Base-by-base conservation (phyloP, 768 basidiomycete genomes). In the Rhodosporidiobolus sp. region DNA sequence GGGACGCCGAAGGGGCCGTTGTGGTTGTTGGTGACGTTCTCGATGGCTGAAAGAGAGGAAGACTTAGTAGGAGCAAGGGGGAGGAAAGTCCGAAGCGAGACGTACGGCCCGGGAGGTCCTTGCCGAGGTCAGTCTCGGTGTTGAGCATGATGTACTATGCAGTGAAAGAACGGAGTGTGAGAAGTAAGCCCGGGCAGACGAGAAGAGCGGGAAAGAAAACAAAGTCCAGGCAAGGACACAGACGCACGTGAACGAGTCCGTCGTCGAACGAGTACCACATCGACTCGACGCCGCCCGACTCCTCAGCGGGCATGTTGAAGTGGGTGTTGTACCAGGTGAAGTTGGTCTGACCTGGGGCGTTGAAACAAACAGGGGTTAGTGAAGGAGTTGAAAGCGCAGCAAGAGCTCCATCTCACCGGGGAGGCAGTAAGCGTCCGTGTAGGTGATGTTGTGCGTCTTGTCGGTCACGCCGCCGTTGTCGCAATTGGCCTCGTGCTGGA, bases 141-240 rank as follows among this genome's bases (percentile, higher is more conserved):
- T 71, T 59, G 59, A 80, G 70, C 3, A 74, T 69, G 65, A 80
- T 54, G 52, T 76, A 80, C 63, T 80, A 79, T 10, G 55, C 65
- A 28, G n/a, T n/a, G n/a, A n/a, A n/a, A 63, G 26, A 32, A 28
- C 8, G 28, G 8, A 7, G 55, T 56, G 17, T 9, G 12, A 50
- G 16, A 12, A 20, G 38, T 26, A 38, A 8, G 49, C 24, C 5
- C 20, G 32, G 24, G 17, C 26, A 0, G 10, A 19, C 10, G 46
- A 10, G 46, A 46, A 46, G 46, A 19, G 19, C 11, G 46, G 46
- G 11, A 46, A 46, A 19, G 46, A 46, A 46, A 19, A 19, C 11
- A 19, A 46, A 46, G n/a, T n/a, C n/a, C n/a, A 46, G 46, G 46
- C 46, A 19, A 19, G 46, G 19, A 19, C 46, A 46, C 46, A n/a